Conservation (phyloP, 2,329 filamentous ascomycete genomes). For the Aspergillus pseudoviridinutans region DNA sequence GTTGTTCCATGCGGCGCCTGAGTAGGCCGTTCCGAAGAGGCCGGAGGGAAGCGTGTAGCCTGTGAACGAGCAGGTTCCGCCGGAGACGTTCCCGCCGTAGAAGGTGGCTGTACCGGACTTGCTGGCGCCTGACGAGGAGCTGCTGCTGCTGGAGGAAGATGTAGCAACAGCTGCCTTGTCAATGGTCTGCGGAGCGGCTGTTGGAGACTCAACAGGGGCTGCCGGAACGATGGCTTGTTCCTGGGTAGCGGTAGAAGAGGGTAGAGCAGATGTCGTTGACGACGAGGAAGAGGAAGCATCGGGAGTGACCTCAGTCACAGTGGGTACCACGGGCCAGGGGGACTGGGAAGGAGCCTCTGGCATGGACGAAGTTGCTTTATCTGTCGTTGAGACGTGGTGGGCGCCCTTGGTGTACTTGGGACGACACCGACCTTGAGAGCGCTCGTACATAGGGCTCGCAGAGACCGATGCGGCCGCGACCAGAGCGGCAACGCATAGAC, state of each 20-base stretch:
- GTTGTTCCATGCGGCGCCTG: conserved; percentile 51
- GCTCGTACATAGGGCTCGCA: conserved; percentile 17
- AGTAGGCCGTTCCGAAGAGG: conserved; percentile 58
- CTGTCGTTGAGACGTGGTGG: conserved; percentile 24
- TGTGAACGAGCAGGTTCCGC: conserved; percentile 61
- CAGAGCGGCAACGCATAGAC: conserved; percentile 21
- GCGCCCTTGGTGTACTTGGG: conserved; percentile 25
- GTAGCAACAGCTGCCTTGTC: background rate
- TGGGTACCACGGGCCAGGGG: background rate
- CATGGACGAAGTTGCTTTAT: conserved; percentile 11
- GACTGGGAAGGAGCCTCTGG: conserved; percentile 3
- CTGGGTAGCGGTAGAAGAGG: conserved; percentile 4
- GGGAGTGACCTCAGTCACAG: background rate
- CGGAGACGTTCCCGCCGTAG: conserved; percentile 54
- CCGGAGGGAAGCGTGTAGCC: conserved; percentile 58
- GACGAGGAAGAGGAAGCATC: conserved; percentile 3
- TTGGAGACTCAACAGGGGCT: background rate
- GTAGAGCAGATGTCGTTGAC: background rate
- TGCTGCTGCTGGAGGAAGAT: conserved; percentile 6
- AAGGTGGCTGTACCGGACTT: conserved; percentile 47
- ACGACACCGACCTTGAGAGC: conserved; percentile 20
- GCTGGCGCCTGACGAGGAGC: conserved; percentile 8
- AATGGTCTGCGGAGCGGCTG: no score
- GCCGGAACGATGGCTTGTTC: background rate
- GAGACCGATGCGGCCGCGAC: conserved; percentile 22